phyloP scores from a whole-genome alignment of 2,329 filamentous ascomycete species.

The Paecilomyces variotii region DNA sequence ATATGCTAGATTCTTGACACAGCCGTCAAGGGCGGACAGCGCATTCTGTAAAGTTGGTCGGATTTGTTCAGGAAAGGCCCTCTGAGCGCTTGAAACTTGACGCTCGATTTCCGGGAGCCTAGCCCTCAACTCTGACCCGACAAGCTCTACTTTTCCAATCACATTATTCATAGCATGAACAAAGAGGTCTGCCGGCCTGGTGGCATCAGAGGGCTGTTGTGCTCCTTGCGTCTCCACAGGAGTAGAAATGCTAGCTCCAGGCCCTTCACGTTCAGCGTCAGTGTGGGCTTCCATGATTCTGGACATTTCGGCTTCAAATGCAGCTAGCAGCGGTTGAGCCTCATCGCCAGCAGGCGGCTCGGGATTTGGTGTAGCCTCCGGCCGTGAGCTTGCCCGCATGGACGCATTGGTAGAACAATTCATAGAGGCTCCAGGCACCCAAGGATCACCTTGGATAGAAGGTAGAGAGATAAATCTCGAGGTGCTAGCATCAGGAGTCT shows the following conservation, averaged over 20 bases:
- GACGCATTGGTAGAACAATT: background rate
- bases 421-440: background rate
- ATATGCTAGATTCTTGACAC: constrained; percentile 27
- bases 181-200: constrained; percentile 23
- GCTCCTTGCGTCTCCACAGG: constrained; percentile 5
- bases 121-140: constrained; percentile 28
- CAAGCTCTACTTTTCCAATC: constrained; percentile 23
- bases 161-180: constrained; percentile 26
- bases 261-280: constrained; percentile 3
- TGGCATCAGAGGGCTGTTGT: constrained; percentile 7
- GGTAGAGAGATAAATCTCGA: background rate
- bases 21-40: constrained; percentile 27
- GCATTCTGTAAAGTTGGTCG: constrained; percentile 27
- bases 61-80: constrained; percentile 27
- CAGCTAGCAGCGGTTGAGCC: constrained; percentile 26
- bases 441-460: background rate
- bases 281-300: constrained; percentile 21
- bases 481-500: background rate
- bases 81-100: constrained; percentile 26
- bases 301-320: constrained; percentile 33
- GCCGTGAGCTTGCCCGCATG: constrained; percentile 3
- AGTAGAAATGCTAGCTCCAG: constrained; percentile 7
- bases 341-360: constrained; percentile 11
- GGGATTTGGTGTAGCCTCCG: constrained; percentile 8
- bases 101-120: constrained; percentile 31